A percentile compares a stretch with the other conserved stretches of the same genome.
Evolutionary conservation across 2,329 filamentous ascomycete species (phyloP).

Genomic region (Trichophyton simii): DNA sequence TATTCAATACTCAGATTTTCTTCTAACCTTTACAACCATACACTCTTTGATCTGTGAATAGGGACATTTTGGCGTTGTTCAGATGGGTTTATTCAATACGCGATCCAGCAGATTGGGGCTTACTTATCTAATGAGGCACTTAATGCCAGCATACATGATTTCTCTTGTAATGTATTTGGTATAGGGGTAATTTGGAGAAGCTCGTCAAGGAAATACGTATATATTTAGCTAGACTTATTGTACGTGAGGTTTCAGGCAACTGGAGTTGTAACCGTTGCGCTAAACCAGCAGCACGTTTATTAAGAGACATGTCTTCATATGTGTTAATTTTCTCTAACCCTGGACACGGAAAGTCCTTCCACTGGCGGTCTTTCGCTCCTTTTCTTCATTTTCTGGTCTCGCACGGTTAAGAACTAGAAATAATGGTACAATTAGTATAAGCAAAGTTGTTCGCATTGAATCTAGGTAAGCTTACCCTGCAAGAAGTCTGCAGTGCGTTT

Average conservation of each 20-base stretch:
- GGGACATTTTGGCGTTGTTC: neutral
- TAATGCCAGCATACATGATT: neutral
- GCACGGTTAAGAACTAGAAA: slow-evolving; percentile 78
- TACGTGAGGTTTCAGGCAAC: neutral
- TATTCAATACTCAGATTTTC: neutral
- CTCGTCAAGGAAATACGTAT: neutral
- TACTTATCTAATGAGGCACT: neutral
- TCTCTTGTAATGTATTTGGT: neutral
- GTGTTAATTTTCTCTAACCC: slow-evolving; percentile 20
- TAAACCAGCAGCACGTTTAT: neutral
- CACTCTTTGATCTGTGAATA: neutral
- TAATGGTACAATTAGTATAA: neutral
- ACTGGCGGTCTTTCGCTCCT: slow-evolving; percentile 95
- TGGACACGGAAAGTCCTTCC: slow-evolving; percentile 76
- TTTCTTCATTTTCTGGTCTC: slow-evolving; percentile 88
- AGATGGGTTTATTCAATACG: neutral
- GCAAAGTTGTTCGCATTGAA: neutral
- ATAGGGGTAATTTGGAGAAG: neutral
- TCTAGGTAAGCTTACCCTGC: slow-evolving; percentile 52
- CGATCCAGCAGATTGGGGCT: too few relatives aligned
- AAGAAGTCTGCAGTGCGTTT: slow-evolving; percentile 96
- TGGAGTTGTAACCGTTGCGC: neutral
- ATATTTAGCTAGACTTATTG: neutral
- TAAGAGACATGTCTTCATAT: neutral
- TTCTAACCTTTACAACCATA: neutral